Evolutionary conservation across 495 filamentous ascomycete species (phyloP).

Genomic region (Aspergillus nidulans): DNA sequence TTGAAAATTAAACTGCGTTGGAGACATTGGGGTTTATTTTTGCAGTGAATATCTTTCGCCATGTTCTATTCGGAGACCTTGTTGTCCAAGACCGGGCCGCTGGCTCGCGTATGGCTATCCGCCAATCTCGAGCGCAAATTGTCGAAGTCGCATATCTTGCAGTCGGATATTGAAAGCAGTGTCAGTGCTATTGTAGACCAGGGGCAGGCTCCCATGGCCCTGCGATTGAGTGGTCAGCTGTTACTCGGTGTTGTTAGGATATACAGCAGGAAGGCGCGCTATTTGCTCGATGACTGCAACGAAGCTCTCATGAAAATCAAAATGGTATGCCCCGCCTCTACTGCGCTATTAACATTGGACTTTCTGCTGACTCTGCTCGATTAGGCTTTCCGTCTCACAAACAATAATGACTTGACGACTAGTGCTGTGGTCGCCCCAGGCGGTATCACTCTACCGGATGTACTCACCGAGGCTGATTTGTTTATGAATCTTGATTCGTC

Average conservation of each 20-base stretch:
- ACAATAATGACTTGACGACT: constrained; percentile 74
- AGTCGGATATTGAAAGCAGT: constrained; percentile 87
- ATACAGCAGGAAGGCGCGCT: constrained; percentile 93
- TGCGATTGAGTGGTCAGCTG: constrained; percentile 90
- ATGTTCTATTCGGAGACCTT: constrained; percentile 99
- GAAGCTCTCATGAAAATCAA: constrained; percentile 97
- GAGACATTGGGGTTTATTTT: constrained; percentile 7
- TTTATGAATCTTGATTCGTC: constrained; percentile 71
- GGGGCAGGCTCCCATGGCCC: constrained; percentile 89
- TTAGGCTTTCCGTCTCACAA: constrained; percentile 72
- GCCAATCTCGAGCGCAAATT: constrained; percentile 97
- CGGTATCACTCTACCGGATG: constrained; percentile 77
- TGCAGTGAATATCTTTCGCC: constrained; percentile 9
- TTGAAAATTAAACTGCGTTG: constrained; percentile 5
- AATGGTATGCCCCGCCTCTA: constrained; percentile 63
- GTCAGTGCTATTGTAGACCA: constrained; percentile 91
- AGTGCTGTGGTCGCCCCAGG: constrained; percentile 58
- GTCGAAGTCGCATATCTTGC: constrained; percentile 87
- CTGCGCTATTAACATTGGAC: background rate
- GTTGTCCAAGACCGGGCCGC: constrained; percentile 89
- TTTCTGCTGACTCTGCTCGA: constrained; percentile 23
- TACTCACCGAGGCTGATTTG: constrained; percentile 83
- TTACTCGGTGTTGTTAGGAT: constrained; percentile 94
- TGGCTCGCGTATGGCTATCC: constrained; percentile 97
- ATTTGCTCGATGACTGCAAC: constrained; percentile 93